Base-by-base conservation (phyloP, 1,139 yeast species). In the Kodamaea suecica region DNA sequence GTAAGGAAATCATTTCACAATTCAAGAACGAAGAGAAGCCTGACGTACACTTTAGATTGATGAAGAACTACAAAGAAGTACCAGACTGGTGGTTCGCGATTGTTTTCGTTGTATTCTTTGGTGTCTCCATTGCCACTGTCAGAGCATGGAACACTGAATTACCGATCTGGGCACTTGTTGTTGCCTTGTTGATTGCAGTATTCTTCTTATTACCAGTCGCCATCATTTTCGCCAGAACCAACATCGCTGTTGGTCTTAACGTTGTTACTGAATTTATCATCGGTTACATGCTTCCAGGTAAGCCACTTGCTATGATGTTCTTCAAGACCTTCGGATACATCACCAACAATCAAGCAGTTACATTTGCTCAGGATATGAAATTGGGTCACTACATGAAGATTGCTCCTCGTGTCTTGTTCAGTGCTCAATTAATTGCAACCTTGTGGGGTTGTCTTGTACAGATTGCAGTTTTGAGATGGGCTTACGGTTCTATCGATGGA, bases 71-170 rank as follows among this genome's bases (percentile, higher is more conserved):
- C 56, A 70, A 63, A 35, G 78, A 74, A 45, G 78, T 73, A 20
- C 88, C 88, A 23, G 78, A 72, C 41, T 79, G 85, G 85, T 77
- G 85, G 83, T 82, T 65, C 49, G 50, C 50, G 1, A 48, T 70
- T 24, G 65, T 76, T 4, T 73, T 48, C 51, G 42, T 66, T 16
- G 42, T 57, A 19, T 64, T 66, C 44, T 66, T 69, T 41, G 74
- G 57, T 23, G 40, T 67, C 43, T 55, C 73, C 6, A 54, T 69
- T 40, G 73, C 57, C 17, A 63, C 70, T 21, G 48, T 61, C 29
- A 53, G 62, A 49, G 68, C 49, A 16, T 66, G 70, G 70, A 42
- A 56, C 34, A 81, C 74, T 17, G 65, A 69, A 46, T 55, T 66
- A 63, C 69, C 70, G 23, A 60, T 65, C 17, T 65, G 66, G 61